Evolutionary conservation across 2,329 filamentous ascomycete species (phyloP).

Genomic region (Ophiostoma quercus): DNA sequence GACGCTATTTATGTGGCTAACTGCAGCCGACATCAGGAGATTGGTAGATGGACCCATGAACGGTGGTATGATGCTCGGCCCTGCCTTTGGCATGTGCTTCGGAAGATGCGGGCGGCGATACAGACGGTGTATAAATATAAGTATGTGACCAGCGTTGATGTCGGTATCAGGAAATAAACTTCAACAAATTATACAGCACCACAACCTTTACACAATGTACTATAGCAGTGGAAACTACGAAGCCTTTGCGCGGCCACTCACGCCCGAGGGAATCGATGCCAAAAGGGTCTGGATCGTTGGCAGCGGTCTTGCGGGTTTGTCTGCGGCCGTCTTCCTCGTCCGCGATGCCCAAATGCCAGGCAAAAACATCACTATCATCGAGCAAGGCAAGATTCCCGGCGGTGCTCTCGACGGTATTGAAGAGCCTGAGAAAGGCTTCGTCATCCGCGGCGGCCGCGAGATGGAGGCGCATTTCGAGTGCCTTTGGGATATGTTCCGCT

Average conservation of each 20-base stretch:
- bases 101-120: not conserved
- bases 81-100: not conserved
- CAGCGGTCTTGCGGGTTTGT: conserved; percentile 35
- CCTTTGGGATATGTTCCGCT: conserved; percentile 34
- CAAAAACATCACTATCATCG: conserved; percentile 35
- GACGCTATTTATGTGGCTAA: not conserved
- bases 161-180: too few relatives aligned
- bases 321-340: conserved; percentile 36
- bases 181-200: not conserved
- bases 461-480: conserved; percentile 35
- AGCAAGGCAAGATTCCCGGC: conserved; percentile 32
- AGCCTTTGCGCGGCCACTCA: conserved; percentile 28
- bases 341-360: conserved; percentile 35
- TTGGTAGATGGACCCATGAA: not conserved
- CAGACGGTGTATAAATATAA: not conserved
- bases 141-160: not conserved
- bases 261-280: conserved; percentile 27
- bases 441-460: conserved; percentile 36
- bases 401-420: conserved; percentile 33
- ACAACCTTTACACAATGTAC: conserved; percentile 28
- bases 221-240: conserved; percentile 30
- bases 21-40: not conserved
- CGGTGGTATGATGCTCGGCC: not conserved
- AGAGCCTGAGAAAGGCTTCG: conserved; percentile 34
- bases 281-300: conserved; percentile 35